A percentile compares a stretch with the other conserved stretches of the same genome.
Evolutionary conservation across 352 stramenopile species (phyloP).

Genomic region (Blastocystis sp.): DNA sequence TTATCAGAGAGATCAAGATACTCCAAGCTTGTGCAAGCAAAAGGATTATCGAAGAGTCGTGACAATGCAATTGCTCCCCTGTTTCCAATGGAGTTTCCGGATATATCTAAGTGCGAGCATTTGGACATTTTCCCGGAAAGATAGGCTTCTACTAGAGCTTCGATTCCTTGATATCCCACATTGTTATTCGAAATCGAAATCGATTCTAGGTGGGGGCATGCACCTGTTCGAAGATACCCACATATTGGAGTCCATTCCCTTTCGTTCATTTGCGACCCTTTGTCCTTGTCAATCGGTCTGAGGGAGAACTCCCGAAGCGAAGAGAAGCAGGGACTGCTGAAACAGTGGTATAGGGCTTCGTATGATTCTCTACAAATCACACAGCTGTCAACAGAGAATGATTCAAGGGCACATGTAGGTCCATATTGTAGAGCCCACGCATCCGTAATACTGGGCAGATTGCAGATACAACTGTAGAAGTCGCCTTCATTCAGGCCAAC

Average conservation of each 20-base stretch:
- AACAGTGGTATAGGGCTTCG: conserved; percentile 35
- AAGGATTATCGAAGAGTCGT: neutral
- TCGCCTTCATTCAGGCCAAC: neutral
- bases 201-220: conserved; percentile 1
- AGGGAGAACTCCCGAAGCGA: neutral
- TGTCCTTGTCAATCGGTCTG: neutral
- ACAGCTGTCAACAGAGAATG: conserved; percentile 40
- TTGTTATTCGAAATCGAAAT: conserved; percentile 5
- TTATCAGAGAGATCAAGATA: neutral
- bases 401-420: neutral
- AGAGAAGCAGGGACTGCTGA: conserved; percentile 11
- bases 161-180: neutral
- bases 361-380: conserved; percentile 26
- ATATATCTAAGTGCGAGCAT: neutral
- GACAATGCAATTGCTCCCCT: conserved; percentile 19
- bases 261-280: conserved; percentile 16
- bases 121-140: neutral
- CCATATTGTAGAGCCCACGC: conserved; percentile 20
- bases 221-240: neutral
- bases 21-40: neutral
- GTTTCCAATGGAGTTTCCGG: conserved; percentile 23
- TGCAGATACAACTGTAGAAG: conserved; percentile 59
- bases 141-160: conserved; percentile 22
- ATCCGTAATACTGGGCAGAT: neutral
- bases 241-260: conserved; percentile 16